Evolutionary conservation across 2,329 filamentous ascomycete genomes (phyloP).

Genomic region (Penicillium occitanis): DNA sequence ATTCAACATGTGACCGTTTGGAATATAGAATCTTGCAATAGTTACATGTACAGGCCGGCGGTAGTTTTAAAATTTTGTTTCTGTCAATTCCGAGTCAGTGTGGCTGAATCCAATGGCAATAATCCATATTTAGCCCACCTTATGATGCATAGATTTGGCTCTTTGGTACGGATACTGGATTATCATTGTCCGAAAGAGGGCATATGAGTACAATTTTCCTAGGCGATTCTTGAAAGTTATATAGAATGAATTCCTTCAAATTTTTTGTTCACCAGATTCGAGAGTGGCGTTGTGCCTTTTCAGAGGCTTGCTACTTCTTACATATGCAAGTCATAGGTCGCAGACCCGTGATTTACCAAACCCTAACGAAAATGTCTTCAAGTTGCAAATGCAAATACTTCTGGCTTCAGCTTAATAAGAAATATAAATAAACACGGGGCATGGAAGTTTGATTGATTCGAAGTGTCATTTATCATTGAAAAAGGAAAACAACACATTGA

Average conservation of each 20-base stretch:
- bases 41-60: not conserved
- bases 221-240: not conserved
- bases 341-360: not conserved
- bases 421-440: not conserved
- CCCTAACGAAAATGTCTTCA: not conserved
- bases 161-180: not conserved
- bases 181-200: not conserved
- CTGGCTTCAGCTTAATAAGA: too few relatives aligned
- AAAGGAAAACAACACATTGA: not conserved
- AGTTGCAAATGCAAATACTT: not conserved
- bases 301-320: not conserved
- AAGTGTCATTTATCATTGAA: not conserved
- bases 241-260: not conserved
- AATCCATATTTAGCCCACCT: not conserved
- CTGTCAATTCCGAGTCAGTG: not conserved
- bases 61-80: not conserved
- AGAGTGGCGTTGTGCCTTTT: not conserved
- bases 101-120: not conserved
- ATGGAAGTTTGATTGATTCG: not conserved
- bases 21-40: not conserved
- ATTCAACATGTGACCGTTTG: not conserved
- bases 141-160: not conserved
- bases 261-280: not conserved
- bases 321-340: not conserved
- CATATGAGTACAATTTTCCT: not conserved